These are phyloP conservation scores for Tarenaya hassleriana DNA, from an alignment of 345 rosid species.

Conservation along the genomic window DNA sequence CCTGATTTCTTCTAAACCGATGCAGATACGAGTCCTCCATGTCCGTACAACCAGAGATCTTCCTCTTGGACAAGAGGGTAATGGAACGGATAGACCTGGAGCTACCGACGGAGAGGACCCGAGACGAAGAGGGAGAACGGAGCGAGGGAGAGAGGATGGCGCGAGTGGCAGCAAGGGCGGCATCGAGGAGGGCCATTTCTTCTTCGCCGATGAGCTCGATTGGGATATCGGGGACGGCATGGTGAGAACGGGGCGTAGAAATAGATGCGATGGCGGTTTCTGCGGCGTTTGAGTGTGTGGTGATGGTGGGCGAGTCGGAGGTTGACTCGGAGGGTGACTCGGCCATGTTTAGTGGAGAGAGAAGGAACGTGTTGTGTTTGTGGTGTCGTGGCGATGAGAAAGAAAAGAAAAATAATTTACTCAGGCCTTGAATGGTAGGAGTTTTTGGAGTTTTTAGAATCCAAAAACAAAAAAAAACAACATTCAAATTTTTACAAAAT, in stretches of 20 bases:
- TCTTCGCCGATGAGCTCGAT: conserved; percentile 74
- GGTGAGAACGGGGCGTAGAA: conserved; percentile 7
- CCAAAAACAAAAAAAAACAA: too few relatives aligned
- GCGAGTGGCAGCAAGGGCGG: conserved; percentile 54
- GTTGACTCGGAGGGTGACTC: conserved; percentile 33
- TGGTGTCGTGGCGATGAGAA: too few relatives aligned
- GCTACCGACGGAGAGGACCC: conserved; percentile 6
- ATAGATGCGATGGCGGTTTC: conserved; percentile 11
- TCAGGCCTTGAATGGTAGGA: too few relatives aligned
- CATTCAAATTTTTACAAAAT: too few relatives aligned
- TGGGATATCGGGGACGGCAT: conserved; percentile 39
- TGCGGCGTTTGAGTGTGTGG: conserved; percentile 18
- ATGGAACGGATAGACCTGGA: conserved; percentile 34
- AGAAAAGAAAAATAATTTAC: too few relatives aligned
- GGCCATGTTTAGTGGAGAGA: conserved; percentile 46
- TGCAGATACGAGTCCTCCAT: conserved; percentile 60
- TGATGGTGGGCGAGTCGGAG: conserved; percentile 22
- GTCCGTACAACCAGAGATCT: conserved; percentile 22
- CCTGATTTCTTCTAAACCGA: conserved; percentile 47
- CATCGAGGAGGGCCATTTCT: conserved; percentile 80
- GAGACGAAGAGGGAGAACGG: conserved; percentile 31
- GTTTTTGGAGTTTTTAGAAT: too few relatives aligned
- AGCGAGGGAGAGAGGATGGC: conserved; percentile 31
- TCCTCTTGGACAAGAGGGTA: conserved; percentile 36
- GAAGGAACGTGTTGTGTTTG: too few relatives aligned